Percentiles rank a stretch among this genome's conserved stretches.
Evolutionary conservation across 75 land plant species (phyloP).

Genomic region (Pinus albicaulis): DNA sequence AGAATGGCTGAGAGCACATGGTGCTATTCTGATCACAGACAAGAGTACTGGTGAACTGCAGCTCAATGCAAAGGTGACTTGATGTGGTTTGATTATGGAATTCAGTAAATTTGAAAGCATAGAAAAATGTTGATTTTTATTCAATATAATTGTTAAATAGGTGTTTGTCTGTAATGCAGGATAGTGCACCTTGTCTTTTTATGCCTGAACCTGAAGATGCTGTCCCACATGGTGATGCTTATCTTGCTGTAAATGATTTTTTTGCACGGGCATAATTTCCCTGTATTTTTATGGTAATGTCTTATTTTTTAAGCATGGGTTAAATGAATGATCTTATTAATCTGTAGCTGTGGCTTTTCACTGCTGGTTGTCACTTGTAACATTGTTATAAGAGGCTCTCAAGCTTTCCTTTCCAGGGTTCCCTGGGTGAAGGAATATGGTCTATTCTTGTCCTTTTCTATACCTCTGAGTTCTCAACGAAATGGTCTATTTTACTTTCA

Average conservation of each 20-base stretch:
- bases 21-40: slow-evolving; percentile 61
- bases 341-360: not conserved
- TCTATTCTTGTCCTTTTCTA: not conserved
- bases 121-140: not conserved
- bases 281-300: not conserved
- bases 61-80: slow-evolving; percentile 83
- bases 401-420: not conserved
- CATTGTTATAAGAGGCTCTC: not conserved
- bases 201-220: slow-evolving; percentile 99
- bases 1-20: slow-evolving; percentile 94
- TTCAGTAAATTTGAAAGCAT: not conserved
- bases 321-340: slow-evolving; percentile 3
- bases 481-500: not conserved
- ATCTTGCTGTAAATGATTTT: slow-evolving; percentile 95
- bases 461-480: not conserved
- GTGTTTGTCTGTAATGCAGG: slow-evolving; percentile 35
- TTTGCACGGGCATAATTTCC: slow-evolving; percentile 44
- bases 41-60: slow-evolving; percentile 52
- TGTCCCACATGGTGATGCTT: slow-evolving; percentile 95
- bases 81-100: not conserved
- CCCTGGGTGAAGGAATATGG: not conserved
- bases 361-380: not conserved
- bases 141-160: not conserved
- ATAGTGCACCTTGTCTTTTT: slow-evolving; percentile 69
- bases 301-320: slow-evolving; percentile 8